A percentile compares a stretch with the other conserved stretches of the same genome.
Evolutionary conservation across 257 asterid species (phyloP).

Genomic region (Lycium ferocissimum): DNA sequence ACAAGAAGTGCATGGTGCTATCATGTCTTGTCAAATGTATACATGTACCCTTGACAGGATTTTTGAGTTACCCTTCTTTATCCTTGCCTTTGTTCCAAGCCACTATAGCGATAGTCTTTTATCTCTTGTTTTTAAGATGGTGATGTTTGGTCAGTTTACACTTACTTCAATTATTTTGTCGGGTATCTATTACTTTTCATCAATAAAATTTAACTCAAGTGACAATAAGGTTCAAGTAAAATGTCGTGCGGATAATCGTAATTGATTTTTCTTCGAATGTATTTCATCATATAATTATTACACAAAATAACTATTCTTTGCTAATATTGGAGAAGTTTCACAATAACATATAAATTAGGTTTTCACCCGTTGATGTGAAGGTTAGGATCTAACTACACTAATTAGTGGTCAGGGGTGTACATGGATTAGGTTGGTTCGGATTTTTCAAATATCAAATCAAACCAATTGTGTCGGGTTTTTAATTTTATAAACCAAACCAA

Average conservation of each 20-base stretch:
- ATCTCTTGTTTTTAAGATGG: neutral
- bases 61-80: neutral
- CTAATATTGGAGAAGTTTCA: neutral
- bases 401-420: no score
- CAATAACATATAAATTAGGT: constrained; percentile 1
- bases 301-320: neutral
- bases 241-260: neutral
- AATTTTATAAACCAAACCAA: no score
- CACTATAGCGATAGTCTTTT: neutral
- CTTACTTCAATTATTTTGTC: neutral
- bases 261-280: neutral
- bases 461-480: no score
- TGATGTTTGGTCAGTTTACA: no score
- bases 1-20: neutral
- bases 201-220: neutral
- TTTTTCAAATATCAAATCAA: no score
- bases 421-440: no score
- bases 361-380: neutral
- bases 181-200: neutral
- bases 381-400: neutral
- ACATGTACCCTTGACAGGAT: neutral
- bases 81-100: neutral
- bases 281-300: neutral
- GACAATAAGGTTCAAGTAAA: neutral
- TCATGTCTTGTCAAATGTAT: neutral